Base-by-base conservation (phyloP, 2,329 filamentous ascomycete species). In the Talaromyces atroroseus region DNA sequence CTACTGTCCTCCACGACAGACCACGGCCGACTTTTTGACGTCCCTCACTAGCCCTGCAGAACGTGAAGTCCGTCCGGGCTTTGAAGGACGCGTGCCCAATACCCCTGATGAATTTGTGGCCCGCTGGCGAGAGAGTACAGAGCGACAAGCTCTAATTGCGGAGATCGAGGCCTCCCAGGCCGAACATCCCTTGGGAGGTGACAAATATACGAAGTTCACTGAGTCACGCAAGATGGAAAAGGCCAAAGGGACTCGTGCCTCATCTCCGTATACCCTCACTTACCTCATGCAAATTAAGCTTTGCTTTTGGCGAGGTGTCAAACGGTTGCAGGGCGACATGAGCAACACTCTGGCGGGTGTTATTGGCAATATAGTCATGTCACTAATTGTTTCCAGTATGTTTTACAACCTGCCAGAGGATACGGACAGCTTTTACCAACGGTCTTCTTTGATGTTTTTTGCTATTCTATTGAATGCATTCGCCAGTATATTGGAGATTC, bases 391-490 rank as follows among this genome's bases (percentile, higher is more conserved):
- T 59, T 79, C 87, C 54, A 88, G 85, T 62, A 86, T 95, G 62
- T 95, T 94, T 74, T 95, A 82, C 78, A 87, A 95, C 68, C 73
- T 95, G 38, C 70, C 81, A 29, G 66, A 78, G 0, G 79, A 77
- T n/a, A 88, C 89, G 0, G 67, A 71, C 20, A 90, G 86, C 65
- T 95, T 95, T 77, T 95, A 86, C 75, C 81, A 84, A 65, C 84
- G 90, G 59, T 89, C 88, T 61, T 86, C 88, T 47, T 78, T 95
- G 29, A 78, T 96, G 55, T 96, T 95, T 82, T 94, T 95, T 68
- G 89, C 90, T 62, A 85, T 91, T 66, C 78, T 96, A 57, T 85
- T 94, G 77, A 95, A 94, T 70, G 90, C 89, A 47, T 94, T 95
- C 66, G 81, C 86, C 59, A 88, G 84, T 68, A 87, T 88, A 53